Evolutionary conservation across 805 yeast species (phyloP).

Genomic region (Teunomyces funiuensis): DNA sequence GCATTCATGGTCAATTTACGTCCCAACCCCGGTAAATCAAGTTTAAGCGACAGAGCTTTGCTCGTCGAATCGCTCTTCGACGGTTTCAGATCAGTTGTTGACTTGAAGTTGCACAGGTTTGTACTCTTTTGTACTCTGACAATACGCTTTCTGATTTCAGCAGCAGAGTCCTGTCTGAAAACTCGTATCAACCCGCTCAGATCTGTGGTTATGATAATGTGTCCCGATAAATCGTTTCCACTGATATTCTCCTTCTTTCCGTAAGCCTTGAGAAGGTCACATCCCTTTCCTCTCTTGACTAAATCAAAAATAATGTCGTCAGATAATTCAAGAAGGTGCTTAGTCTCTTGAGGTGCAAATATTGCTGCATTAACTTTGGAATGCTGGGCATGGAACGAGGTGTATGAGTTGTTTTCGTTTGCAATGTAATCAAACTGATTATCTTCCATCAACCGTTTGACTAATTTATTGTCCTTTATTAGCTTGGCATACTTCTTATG

Average conservation of each 20-base stretch:
- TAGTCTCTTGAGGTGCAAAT: conserved; percentile 73
- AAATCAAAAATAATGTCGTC: conserved; percentile 80
- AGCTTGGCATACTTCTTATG: conserved; percentile 29
- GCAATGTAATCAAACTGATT: conserved; percentile 21
- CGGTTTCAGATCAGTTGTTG: not conserved
- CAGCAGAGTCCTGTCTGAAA: conserved; percentile 76
- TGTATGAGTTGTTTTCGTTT: conserved; percentile 59
- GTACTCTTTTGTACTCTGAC: conserved; percentile 10
- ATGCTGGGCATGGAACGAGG: conserved; percentile 76
- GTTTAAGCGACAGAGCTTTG: conserved; percentile 1
- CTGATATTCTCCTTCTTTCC: conserved; percentile 12
- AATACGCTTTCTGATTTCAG: conserved; percentile 30
- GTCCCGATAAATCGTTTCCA: conserved; percentile 19
- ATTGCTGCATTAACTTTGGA: conserved; percentile 71
- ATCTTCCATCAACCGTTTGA: conserved; percentile 30
- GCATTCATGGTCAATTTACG: not conserved
- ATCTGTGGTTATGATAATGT: conserved; percentile 77
- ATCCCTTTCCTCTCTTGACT: conserved; percentile 22
- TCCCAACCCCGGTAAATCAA: conserved; percentile 2
- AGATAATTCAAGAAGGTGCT: conserved; percentile 63
- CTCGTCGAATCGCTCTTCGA: not conserved
- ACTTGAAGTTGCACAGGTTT: not conserved
- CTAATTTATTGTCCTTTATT: conserved; percentile 26
- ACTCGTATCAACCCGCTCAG: conserved; percentile 70
- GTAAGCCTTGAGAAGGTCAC: conserved; percentile 4